Percentiles rank a stretch among this genome's conserved stretches.
Evolutionary conservation across 176 grass and related monocot genomes (phyloP).

Genomic region (Avena atlantica): DNA sequence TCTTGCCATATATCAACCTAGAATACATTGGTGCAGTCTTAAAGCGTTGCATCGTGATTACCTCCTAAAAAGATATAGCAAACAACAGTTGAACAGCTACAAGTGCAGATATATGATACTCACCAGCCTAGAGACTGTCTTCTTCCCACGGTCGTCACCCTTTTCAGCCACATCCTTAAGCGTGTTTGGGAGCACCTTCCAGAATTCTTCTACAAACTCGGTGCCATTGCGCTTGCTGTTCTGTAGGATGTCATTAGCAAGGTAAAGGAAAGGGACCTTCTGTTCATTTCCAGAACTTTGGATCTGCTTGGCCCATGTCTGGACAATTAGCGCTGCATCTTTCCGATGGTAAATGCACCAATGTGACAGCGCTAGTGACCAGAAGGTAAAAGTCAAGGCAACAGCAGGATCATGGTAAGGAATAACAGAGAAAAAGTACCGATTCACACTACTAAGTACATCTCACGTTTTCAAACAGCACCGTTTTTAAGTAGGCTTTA

Average conservation of each 20-base stretch:
- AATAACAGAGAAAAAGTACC: constrained; percentile 29
- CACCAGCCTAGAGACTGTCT: constrained; percentile 80
- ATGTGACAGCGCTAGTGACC: constrained; percentile 81
- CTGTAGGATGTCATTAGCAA: constrained; percentile 98
- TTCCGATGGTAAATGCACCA: constrained; percentile 99
- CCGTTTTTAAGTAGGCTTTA: constrained; percentile 3
- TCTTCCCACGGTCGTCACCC: constrained; percentile 82
- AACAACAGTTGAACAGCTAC: constrained; percentile 10
- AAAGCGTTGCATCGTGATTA: constrained; percentile 4
- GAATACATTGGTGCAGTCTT: constrained; percentile 21
- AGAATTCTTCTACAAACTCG: constrained; percentile 97
- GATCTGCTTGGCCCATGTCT: constrained; percentile 96
- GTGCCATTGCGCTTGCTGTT: constrained; percentile 95
- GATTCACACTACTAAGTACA: not conserved
- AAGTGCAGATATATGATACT: constrained; percentile 21
- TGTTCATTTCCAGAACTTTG: constrained; percentile 77
- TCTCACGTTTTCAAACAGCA: constrained; percentile 22
- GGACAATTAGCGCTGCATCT: constrained; percentile 83
- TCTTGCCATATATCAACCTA: constrained; percentile 99
- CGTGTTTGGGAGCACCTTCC: constrained; percentile 93
- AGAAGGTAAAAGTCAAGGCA: constrained; percentile 60
- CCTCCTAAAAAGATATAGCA: constrained; percentile 5
- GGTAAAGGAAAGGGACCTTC: constrained; percentile 81
- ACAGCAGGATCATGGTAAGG: constrained; percentile 27
- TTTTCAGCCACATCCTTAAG: constrained; percentile 79